These are phyloP conservation scores for Lupinus albus DNA, from an alignment of 306 rosid genomes.

Conservation along the genomic window DNA sequence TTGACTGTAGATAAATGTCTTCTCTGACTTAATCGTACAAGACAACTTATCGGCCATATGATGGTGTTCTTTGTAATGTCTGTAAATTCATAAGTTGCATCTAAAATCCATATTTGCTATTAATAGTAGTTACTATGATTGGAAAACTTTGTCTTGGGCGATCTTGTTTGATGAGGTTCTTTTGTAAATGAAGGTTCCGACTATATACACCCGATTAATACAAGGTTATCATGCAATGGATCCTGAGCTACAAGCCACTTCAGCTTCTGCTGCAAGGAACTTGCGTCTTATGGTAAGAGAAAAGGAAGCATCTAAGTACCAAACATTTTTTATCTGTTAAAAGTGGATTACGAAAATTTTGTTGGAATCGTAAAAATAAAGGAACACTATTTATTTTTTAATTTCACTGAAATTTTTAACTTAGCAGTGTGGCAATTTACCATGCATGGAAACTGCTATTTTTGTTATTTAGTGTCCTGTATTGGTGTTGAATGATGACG, in stretches of 20 bases:
- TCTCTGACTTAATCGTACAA: conserved; percentile 30
- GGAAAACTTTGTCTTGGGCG: conserved; percentile 20
- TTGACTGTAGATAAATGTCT: conserved; percentile 6
- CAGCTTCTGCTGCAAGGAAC: conserved; percentile 83
- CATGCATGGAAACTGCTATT: conserved; percentile 24
- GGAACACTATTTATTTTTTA: no score
- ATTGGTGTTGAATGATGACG: conserved; percentile 15
- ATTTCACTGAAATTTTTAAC: conserved; percentile 10
- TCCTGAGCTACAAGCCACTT: conserved; percentile 64
- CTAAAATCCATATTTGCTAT: conserved; percentile 28
- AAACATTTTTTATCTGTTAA: no score
- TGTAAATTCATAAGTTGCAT: conserved; percentile 15
- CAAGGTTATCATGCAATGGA: conserved; percentile 91
- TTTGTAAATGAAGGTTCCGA: conserved; percentile 75
- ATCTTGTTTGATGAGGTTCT: not conserved
- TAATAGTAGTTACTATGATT: not conserved
- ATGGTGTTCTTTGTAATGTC: conserved; percentile 27
- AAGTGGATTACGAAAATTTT: no score
- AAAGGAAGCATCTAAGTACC: not conserved
- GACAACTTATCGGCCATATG: conserved; percentile 1
- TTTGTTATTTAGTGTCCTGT: conserved; percentile 2
- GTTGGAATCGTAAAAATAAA: no score
- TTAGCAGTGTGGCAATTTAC: conserved; percentile 13
- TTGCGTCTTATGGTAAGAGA: conserved; percentile 87
- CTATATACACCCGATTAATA: conserved; percentile 78